Percentiles rank a stretch among this genome's conserved stretches.
phyloP scores from a whole-genome alignment of 805 yeast species.

The Zygoascus bituminiphila region DNA sequence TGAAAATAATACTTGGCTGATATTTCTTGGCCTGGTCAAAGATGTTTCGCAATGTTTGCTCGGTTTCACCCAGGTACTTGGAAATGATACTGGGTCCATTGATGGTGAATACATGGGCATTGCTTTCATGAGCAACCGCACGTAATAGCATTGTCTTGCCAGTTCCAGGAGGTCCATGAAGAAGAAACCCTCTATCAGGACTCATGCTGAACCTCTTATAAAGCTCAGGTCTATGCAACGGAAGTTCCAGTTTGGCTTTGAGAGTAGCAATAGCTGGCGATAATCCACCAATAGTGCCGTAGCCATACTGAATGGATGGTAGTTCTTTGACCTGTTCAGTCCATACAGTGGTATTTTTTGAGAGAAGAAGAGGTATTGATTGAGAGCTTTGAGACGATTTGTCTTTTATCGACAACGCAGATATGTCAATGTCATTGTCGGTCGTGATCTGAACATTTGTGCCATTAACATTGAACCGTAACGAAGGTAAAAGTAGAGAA shows the following conservation, averaged over 20 bases:
- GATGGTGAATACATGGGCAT: constrained; percentile 78
- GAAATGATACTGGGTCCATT: constrained; percentile 90
- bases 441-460: neutral
- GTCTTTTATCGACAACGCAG: constrained; percentile 6
- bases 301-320: constrained; percentile 26
- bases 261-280: constrained; percentile 51
- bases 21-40: constrained; percentile 78
- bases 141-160: constrained; percentile 90
- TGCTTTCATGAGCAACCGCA: constrained; percentile 65
- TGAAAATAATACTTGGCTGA: constrained; percentile 81
- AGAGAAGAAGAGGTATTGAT: neutral
- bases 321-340: constrained; percentile 2
- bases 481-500: neutral
- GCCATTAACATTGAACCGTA: neutral
- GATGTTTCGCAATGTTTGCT: constrained; percentile 66
- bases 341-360: constrained; percentile 11
- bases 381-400: constrained; percentile 9
- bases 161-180: constrained; percentile 99
- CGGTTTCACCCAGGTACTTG: constrained; percentile 92
- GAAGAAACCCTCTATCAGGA: constrained; percentile 94
- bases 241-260: constrained; percentile 64
- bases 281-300: constrained; percentile 71
- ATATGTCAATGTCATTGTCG: neutral
- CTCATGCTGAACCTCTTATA: constrained; percentile 83
- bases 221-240: constrained; percentile 66